Base-by-base conservation (phyloP, 116 monocot species). In the Dioscorea cayenensis region DNA sequence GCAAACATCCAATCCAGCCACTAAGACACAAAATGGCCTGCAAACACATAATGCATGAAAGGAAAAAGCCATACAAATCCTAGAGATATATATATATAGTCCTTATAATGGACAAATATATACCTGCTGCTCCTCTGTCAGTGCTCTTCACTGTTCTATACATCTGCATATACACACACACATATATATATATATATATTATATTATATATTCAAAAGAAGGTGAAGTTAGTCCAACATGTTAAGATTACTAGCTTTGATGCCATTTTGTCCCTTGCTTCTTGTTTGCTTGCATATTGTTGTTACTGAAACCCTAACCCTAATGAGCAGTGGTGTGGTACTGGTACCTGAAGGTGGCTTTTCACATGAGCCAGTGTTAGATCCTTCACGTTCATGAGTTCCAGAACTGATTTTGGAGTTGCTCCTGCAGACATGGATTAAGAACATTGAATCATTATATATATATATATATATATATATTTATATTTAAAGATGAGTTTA, bases 371-470 rank as follows among this genome's bases (percentile, higher is more conserved):
- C 7, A 94, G 77, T 29, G 94, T 94, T 6, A 95, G 87, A 78
- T 95, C 92, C 85, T 89, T 95, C 77, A 95, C 92, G 79, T 95
- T 89, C 95, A 95, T 95, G 75, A 95, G 77, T 76, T 95, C 95
- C 83, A 95, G 71, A 13, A 95, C 95, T 6, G 95, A 91, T 72
- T 95, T 95, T 20, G 95, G 95, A 5, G 95, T 95, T 25, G 95
- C 95, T 77, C 95, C 95, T 95, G 65, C 35, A 12, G 38, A 38
- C 1, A 67, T 16, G 58, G 49, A 32, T 32, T 5, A 61, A n/a
- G 27, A 16, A 36, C 32, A 32, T 32, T 25, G 25, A 38, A 38
- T 16, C 23, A 25, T n/a, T 11, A n/a, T 21, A 9, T 60, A 49
- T 27, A 14, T 25, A 63, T n/a, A n/a, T n/a, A n/a, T n/a, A n/a